Evolutionary conservation across 2,329 filamentous ascomycete species (phyloP), one percentile per base, ranked within the genome.

Genomic region (Alternaria sp.): DNA sequence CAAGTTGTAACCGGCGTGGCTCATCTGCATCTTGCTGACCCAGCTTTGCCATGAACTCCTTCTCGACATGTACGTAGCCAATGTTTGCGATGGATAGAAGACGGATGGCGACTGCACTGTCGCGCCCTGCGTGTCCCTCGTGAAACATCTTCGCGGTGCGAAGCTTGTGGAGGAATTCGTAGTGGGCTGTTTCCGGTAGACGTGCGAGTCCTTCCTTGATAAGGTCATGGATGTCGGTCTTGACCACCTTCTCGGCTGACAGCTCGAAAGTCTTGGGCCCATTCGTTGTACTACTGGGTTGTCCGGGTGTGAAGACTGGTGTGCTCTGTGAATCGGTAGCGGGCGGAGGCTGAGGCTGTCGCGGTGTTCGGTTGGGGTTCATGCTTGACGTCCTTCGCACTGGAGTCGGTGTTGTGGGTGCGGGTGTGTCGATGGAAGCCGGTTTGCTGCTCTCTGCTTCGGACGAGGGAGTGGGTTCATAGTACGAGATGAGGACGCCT

Each of bases 61-160:
- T 81, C 72, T 99, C 96, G 2, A 86, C 85, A 68, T 96, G 90
- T 56, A 98, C 92, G 75, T 97, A 97, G 2, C 93, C 92, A 64
- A 99, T 80, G 71, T 98, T 99, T 25, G 92, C 91, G 61, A 98
- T 90, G 14, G 94, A 93, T 43, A 99, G 84, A 38, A 98, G 83
- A 32, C 94, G 91, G 54, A 94, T 88, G 36, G 91, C 89, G 50
- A 99, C 84, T 16, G 94, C 89, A 69, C 91, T 86, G 74, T 93
- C 91, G 45, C 93, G 88, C 22, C 87, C 86, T 60, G 89, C 85
- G 12, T 84, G 76, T 1, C 91, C 89, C 1, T 84, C 85, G 32
- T 87, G 83, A 59, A 99, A 84, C 14, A 92, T 92, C 77, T 93
- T 91, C n/a, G 93, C 92, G 59, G 91, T 87, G 60, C 95, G 90